Percentiles rank a stretch among this genome's conserved stretches.
phyloP scores from a whole-genome alignment of 2,329 filamentous ascomycete genomes.

The Claviceps sp. region DNA sequence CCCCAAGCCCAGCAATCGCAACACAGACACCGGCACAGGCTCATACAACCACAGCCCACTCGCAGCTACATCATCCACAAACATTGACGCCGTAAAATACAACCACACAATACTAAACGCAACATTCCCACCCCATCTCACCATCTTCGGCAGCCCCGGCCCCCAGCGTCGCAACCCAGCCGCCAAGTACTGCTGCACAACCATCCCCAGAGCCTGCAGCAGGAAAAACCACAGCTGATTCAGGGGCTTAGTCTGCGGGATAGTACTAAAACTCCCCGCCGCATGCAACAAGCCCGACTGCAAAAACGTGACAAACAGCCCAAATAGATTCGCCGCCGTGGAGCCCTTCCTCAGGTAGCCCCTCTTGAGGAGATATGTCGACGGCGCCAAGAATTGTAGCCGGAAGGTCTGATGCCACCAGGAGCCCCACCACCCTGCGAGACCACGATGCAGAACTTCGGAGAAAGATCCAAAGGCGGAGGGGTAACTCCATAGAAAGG shows the following conservation, averaged over 20 bases:
- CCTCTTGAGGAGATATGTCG: slow-evolving; percentile 29
- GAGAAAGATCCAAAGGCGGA: slow-evolving; percentile 40
- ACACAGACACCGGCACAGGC: slow-evolving; percentile 60
- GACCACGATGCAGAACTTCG: slow-evolving; percentile 51
- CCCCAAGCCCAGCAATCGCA: slow-evolving; percentile 55
- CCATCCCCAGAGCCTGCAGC: slow-evolving; percentile 52
- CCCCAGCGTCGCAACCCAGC: slow-evolving; percentile 20
- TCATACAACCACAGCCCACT: slow-evolving; percentile 70
- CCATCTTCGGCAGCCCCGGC: slow-evolving; percentile 26
- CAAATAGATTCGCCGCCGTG: slow-evolving; percentile 11
- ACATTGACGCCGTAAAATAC: slow-evolving; percentile 45
- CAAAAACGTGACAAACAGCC: slow-evolving; percentile 35
- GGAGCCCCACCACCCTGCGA: slow-evolving; percentile 69
- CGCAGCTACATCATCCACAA: slow-evolving; percentile 65
- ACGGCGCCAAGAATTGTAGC: slow-evolving; percentile 51
- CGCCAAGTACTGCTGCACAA: slow-evolving; percentile 37
- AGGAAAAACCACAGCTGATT: slow-evolving; percentile 56
- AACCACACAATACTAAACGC: slow-evolving; percentile 54
- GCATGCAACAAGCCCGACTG: slow-evolving; percentile 59
- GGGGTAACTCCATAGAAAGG: slow-evolving; percentile 39
- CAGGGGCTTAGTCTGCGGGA: slow-evolving; percentile 39
- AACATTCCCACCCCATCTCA: slow-evolving; percentile 44
- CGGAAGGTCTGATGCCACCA: slow-evolving; percentile 93
- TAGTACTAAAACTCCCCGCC: slow-evolving; percentile 51
- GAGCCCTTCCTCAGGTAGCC: slow-evolving; percentile 25